A percentile compares a stretch with the other conserved stretches of the same genome.
These are phyloP conservation scores for Linnemannia zychae DNA, from an alignment of 192 early-diverging fungal genomes.

Conservation along the genomic window DNA sequence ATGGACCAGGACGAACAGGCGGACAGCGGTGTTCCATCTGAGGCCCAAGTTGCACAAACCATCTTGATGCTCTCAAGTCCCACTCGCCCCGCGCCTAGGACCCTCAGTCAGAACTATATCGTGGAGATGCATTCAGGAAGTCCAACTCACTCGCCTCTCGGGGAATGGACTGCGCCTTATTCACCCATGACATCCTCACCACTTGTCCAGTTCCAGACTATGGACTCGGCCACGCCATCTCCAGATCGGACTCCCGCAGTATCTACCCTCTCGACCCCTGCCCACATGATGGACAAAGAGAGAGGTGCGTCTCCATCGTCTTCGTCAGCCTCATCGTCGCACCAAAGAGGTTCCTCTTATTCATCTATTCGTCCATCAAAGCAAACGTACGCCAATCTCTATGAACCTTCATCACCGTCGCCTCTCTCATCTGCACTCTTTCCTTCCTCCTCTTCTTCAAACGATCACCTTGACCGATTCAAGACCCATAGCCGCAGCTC, in stretches of 20 bases:
- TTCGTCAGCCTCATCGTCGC: not conserved
- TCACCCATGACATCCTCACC: slow-evolving; percentile 38
- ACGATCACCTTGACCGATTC: slow-evolving; percentile 14
- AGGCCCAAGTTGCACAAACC: slow-evolving; percentile 41
- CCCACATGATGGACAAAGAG: slow-evolving; percentile 6
- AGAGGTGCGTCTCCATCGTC: not conserved
- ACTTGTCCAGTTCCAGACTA: slow-evolving; percentile 40
- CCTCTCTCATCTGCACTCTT: slow-evolving; percentile 40
- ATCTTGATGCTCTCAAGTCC: slow-evolving; percentile 58
- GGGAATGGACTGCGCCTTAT: slow-evolving; percentile 41
- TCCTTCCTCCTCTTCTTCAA: slow-evolving; percentile 6
- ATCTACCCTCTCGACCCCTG: not conserved
- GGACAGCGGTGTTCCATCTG: slow-evolving; percentile 27
- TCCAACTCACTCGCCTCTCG: slow-evolving; percentile 21
- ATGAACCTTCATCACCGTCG: slow-evolving; percentile 41
- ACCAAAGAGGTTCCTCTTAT: slow-evolving; percentile 6
- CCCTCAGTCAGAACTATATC: slow-evolving; percentile 31
- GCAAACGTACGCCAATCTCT: slow-evolving; percentile 23
- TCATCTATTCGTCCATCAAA: not conserved
- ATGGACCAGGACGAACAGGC: slow-evolving; percentile 33
- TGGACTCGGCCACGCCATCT: slow-evolving; percentile 25
- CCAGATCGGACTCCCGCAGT: slow-evolving; percentile 15
- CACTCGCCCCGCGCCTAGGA: slow-evolving; percentile 28
- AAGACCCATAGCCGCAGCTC: slow-evolving; percentile 37
- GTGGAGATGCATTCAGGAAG: slow-evolving; percentile 25